Percentiles rank a stretch among this genome's conserved stretches.
These are phyloP conservation scores for Cryomyces minteri DNA, from an alignment of 495 filamentous ascomycete genomes.

Conservation along the genomic window DNA sequence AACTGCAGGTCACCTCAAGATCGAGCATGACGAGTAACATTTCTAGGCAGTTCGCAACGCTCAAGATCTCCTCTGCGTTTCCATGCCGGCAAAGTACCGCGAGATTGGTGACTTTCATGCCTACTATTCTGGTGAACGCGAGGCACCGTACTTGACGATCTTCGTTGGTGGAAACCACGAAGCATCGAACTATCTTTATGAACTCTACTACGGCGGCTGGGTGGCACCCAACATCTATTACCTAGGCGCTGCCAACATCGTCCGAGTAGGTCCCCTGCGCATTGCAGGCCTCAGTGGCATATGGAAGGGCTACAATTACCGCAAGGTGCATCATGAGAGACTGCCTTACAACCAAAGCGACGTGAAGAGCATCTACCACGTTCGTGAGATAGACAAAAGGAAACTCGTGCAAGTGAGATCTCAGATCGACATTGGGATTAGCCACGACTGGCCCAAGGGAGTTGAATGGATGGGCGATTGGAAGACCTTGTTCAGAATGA, in stretches of 20 bases:
- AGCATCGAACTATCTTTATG: constrained; percentile 67
- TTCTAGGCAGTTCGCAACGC: constrained; percentile 66
- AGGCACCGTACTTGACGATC: constrained; percentile 72
- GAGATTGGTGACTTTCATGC: constrained; percentile 75
- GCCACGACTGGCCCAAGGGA: constrained; percentile 83
- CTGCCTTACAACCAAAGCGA: constrained; percentile 64
- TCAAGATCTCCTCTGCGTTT: constrained; percentile 70
- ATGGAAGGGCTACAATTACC: constrained; percentile 75
- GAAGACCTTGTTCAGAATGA: constrained; percentile 41
- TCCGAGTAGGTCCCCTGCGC: constrained; percentile 63
- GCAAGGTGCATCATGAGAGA: constrained; percentile 64
- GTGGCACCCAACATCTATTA: constrained; percentile 95
- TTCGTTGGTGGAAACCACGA: constrained; percentile 95
- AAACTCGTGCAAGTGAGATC: constrained; percentile 73
- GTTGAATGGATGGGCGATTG: constrained; percentile 60
- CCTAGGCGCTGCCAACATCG: constrained; percentile 73
- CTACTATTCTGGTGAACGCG: constrained; percentile 66
- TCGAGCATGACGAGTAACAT: constrained; percentile 9
- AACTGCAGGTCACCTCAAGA: not conserved
- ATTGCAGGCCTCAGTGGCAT: constrained; percentile 89
- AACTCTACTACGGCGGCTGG: constrained; percentile 94
- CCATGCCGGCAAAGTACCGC: constrained; percentile 68
- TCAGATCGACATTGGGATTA: constrained; percentile 76
- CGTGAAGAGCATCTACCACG: constrained; percentile 63
- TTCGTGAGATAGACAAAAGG: constrained; percentile 75